Conservation (phyloP, 805 yeast species). For the Candida hispaniensis region DNA sequence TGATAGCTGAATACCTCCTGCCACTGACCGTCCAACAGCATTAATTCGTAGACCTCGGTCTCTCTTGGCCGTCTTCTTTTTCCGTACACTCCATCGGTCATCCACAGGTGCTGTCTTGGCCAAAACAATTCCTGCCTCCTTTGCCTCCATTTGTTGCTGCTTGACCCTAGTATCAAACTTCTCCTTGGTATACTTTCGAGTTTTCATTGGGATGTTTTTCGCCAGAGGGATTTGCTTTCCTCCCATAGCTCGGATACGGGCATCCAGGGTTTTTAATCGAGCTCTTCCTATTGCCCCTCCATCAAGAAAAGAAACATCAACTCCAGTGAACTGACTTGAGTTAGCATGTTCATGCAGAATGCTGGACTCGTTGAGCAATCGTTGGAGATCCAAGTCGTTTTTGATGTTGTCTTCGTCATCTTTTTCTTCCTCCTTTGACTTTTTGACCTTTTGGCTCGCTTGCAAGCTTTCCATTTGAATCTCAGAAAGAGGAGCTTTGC, state of each 20-base stretch:
- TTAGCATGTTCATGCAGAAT: constrained; percentile 31
- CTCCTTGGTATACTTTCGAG: constrained; percentile 73
- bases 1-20: constrained; percentile 66
- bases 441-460: constrained; percentile 3
- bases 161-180: constrained; percentile 40
- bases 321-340: constrained; percentile 23
- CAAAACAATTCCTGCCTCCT: constrained; percentile 81
- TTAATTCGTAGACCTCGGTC: constrained; percentile 72
- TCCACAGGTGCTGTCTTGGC: constrained; percentile 34
- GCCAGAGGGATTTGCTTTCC: constrained; percentile 28
- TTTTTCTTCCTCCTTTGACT: constrained; percentile 17
- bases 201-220: constrained; percentile 80
- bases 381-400: constrained; percentile 57
- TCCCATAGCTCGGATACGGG: constrained; percentile 27
- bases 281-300: constrained; percentile 32
- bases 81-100: constrained; percentile 15
- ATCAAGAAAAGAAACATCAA: constrained; percentile 28
- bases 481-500: constrained; percentile 10
- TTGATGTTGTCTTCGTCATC: constrained; percentile 42
- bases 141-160: constrained; percentile 64
- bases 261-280: constrained; percentile 30
- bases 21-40: constrained; percentile 64
- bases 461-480: constrained; percentile 4
- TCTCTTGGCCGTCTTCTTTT: constrained; percentile 41
- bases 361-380: constrained; percentile 59